phyloP scores from a whole-genome alignment of 1,284 basidiomycete genomes.

The Abortiporus biennis region DNA sequence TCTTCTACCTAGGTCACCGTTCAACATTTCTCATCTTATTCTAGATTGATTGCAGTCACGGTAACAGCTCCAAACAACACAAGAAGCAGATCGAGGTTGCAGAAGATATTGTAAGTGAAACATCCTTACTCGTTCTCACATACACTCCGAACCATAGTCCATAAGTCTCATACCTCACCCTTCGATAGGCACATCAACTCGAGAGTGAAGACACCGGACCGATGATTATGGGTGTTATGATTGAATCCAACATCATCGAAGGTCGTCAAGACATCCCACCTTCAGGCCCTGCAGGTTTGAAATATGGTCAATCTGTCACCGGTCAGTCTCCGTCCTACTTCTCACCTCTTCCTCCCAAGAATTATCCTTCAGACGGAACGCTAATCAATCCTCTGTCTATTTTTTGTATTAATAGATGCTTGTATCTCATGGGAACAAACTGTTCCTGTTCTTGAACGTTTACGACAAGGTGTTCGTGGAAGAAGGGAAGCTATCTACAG shows the following conservation, averaged over 20 bases:
- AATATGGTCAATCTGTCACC: slow-evolving; percentile 87
- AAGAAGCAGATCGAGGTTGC: slow-evolving; percentile 80
- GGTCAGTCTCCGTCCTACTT: slow-evolving; percentile 15
- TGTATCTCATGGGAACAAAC: slow-evolving; percentile 91
- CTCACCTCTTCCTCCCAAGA: too few relatives aligned
- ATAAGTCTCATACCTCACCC: background rate
- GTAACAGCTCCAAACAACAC: slow-evolving; percentile 89
- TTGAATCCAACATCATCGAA: slow-evolving; percentile 92
- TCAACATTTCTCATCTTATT: slow-evolving; percentile 5
- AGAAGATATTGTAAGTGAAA: slow-evolving; percentile 66
- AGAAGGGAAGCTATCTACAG: slow-evolving; percentile 50
- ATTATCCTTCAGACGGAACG: background rate
- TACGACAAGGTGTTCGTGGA: slow-evolving; percentile 76
- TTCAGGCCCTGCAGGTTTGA: slow-evolving; percentile 70
- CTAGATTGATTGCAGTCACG: slow-evolving; percentile 93
- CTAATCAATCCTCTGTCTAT: slow-evolving; percentile 1
- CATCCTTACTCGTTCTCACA: slow-evolving; percentile 1
- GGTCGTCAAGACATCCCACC: slow-evolving; percentile 84
- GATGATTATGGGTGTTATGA: slow-evolving; percentile 95
- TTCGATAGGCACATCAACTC: slow-evolving; percentile 60
- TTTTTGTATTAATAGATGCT: slow-evolving; percentile 46
- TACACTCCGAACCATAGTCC: background rate
- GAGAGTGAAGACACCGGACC: slow-evolving; percentile 63
- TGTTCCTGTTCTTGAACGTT: slow-evolving; percentile 69
- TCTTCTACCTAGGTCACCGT: background rate